phyloP scores from a whole-genome alignment of 2,329 filamentous ascomycete genomes.

The Xylaria sp. region DNA sequence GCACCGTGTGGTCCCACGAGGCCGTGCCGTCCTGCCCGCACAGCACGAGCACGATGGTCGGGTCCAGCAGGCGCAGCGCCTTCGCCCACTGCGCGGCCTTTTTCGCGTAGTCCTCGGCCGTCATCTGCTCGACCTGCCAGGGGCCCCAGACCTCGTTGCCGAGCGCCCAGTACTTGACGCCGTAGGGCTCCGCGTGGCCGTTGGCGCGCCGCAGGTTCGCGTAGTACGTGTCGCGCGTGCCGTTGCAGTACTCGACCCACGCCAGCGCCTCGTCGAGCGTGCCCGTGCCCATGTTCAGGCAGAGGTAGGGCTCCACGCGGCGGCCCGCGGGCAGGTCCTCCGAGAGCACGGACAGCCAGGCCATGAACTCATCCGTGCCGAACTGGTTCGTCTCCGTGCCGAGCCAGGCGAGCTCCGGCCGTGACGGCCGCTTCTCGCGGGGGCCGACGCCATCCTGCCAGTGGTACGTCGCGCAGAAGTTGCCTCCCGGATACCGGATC shows the following conservation, averaged over 20 bases:
- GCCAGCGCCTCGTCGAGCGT: slow-evolving; percentile 68
- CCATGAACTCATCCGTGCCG: slow-evolving; percentile 87
- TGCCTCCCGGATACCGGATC: slow-evolving; percentile 83
- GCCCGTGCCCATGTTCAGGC: slow-evolving; percentile 84
- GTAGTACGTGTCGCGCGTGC: slow-evolving; percentile 79
- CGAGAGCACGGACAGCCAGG: slow-evolving; percentile 78
- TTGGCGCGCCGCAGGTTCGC: slow-evolving; percentile 82
- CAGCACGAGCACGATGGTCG: slow-evolving; percentile 74
- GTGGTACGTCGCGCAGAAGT: slow-evolving; percentile 87
- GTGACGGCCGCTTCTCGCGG: slow-evolving; percentile 70
- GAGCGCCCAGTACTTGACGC: slow-evolving; percentile 86
- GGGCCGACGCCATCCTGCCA: slow-evolving; percentile 86
- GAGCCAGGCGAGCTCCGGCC: slow-evolving; percentile 83
- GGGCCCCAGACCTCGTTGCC: slow-evolving; percentile 79
- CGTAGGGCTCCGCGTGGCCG: slow-evolving; percentile 80
- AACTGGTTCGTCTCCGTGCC: slow-evolving; percentile 82
- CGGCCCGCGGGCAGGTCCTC: slow-evolving; percentile 62
- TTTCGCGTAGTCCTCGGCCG: slow-evolving; percentile 75
- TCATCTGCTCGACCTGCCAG: slow-evolving; percentile 75
- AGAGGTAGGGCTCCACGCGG: slow-evolving; percentile 80
- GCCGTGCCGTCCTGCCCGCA: slow-evolving; percentile 77
- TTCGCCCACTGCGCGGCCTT: slow-evolving; percentile 78
- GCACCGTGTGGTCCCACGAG: slow-evolving; percentile 78
- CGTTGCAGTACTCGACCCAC: slow-evolving; percentile 91
- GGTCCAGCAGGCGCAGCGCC: slow-evolving; percentile 77